Evolutionary conservation across 1,284 basidiomycete species (phyloP), one percentile per base, ranked within the genome.

Genomic region (Erythrobasidium hasegawianum): DNA sequence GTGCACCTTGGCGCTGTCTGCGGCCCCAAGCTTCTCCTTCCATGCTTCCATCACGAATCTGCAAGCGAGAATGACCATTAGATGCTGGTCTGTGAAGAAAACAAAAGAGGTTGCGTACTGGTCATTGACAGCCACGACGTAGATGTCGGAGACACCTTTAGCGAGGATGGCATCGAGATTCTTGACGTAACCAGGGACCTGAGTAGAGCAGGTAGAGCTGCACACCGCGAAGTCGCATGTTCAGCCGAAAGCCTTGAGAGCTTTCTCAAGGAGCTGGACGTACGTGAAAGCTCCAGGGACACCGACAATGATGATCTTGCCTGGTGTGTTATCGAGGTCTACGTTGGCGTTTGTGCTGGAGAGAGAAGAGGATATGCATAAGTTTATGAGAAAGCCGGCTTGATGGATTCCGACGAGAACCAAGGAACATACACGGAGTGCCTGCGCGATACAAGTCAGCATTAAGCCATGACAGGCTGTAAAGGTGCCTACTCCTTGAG

Each of bases 131-230:
- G 43, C 16, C 4, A 47, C 43, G 43, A 47, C 43, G 22, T 47
- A 56, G 29, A 55, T 71, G 53, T 66, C 59, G 53, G 72, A 57
- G 56, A 76, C 68, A 16, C 75, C 75, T 65, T 75, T 75, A 55
- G 66, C 61, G n/a, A 59, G 59, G 68, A 76, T 72, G 40, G 66
- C 69, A n/a, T 71, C 57, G 24, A 71, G 71, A 49, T 73, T 68
- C 56, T 68, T 57, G 45, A 76, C 65, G 73, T 75, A 76, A 58
- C 73, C 74, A 10, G 75, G 75, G n/a, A 76, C 75, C 45, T 76
- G 75, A 27, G 68, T 71, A 13, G 75, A 75, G 70, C 75, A 76
- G 39, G 75, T 73, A 54, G 71, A 67, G 38, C 67, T 70, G 64
- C 26, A n/a, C 20, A 38, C 29, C 4, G 16, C 5, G 27, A 20